These are phyloP conservation scores for Venturia carpophila DNA, from an alignment of 2,329 filamentous ascomycete genomes.

Conservation along the genomic window DNA sequence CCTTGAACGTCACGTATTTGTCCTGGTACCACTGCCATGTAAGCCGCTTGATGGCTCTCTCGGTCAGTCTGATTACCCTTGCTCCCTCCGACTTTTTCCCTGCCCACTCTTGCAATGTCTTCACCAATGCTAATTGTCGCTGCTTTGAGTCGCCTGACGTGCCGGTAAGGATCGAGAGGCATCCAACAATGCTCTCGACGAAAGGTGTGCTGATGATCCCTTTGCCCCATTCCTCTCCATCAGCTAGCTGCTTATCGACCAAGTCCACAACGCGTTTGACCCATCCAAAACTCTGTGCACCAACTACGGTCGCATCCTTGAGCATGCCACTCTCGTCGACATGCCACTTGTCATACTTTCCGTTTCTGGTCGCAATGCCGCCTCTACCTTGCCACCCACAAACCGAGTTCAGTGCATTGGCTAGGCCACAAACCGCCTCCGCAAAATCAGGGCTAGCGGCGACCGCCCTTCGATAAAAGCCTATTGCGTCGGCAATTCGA, in stretches of 20 bases:
- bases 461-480: conserved; percentile 85
- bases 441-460: conserved; percentile 90
- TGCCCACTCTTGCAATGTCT: conserved; percentile 48
- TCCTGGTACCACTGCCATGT: conserved; percentile 86
- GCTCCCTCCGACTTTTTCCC: conserved; percentile 82
- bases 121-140: conserved; percentile 31
- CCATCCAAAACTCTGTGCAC: conserved; percentile 62
- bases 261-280: conserved; percentile 87
- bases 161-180: conserved; percentile 35
- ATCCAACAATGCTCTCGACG: conserved; percentile 37
- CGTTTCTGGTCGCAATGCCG: conserved; percentile 67
- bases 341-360: conserved; percentile 82
- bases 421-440: conserved; percentile 91
- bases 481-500: conserved; percentile 81
- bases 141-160: conserved; percentile 29
- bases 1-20: conserved; percentile 56
- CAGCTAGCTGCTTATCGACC: conserved; percentile 76
- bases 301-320: conserved; percentile 57
- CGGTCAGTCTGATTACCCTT: conserved; percentile 70
- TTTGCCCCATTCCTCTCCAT: conserved; percentile 79
- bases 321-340: conserved; percentile 80
- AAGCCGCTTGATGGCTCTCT: conserved; percentile 70
- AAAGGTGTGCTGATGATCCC: conserved; percentile 50
- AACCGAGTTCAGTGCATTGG: conserved; percentile 91
- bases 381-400: conserved; percentile 90